These are phyloP conservation scores for Angomonas ambiguus DNA, from an alignment of 208 protist genomes.

Conservation along the genomic window DNA sequence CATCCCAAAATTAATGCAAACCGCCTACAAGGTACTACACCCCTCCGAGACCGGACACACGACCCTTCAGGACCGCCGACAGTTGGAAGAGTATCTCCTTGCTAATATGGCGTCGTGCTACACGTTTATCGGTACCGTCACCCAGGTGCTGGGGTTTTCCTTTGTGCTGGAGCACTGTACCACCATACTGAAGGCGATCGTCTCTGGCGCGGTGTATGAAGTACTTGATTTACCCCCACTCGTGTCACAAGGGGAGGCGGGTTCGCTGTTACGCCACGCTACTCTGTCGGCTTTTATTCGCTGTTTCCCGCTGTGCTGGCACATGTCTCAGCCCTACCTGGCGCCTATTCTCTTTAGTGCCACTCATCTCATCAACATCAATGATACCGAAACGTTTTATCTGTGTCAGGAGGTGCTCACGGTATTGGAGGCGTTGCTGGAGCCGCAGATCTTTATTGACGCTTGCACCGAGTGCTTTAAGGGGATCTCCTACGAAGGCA, in stretches of 20 bases:
- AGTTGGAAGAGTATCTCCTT: constrained; percentile 20
- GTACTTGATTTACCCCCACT: constrained; percentile 46
- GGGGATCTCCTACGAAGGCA: constrained; percentile 45
- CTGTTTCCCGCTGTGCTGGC: constrained; percentile 76
- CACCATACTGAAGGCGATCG: constrained; percentile 41
- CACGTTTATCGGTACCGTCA: constrained; percentile 49
- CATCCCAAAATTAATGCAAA: constrained; percentile 38
- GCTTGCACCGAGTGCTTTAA: constrained; percentile 59
- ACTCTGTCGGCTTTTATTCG: constrained; percentile 56
- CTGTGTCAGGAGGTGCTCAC: constrained; percentile 69
- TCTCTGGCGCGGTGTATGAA: constrained; percentile 43
- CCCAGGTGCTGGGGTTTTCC: constrained; percentile 64
- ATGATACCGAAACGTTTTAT: constrained; percentile 73
- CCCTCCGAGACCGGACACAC: not conserved
- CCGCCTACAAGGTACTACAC: constrained; percentile 4
- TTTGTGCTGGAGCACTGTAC: constrained; percentile 55
- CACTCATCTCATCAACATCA: constrained; percentile 53
- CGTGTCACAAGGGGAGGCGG: constrained; percentile 32
- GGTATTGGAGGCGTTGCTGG: constrained; percentile 80
- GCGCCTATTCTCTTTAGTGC: constrained; percentile 52
- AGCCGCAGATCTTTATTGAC: constrained; percentile 79
- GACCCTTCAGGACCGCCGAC: not conserved
- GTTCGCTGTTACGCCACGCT: constrained; percentile 65
- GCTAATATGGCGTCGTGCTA: constrained; percentile 26
- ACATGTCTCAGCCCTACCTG: constrained; percentile 80